Evolutionary conservation across 2,329 filamentous ascomycete species (phyloP), one percentile per base, ranked within the genome.

Genomic region (Fusarium torulosum): DNA sequence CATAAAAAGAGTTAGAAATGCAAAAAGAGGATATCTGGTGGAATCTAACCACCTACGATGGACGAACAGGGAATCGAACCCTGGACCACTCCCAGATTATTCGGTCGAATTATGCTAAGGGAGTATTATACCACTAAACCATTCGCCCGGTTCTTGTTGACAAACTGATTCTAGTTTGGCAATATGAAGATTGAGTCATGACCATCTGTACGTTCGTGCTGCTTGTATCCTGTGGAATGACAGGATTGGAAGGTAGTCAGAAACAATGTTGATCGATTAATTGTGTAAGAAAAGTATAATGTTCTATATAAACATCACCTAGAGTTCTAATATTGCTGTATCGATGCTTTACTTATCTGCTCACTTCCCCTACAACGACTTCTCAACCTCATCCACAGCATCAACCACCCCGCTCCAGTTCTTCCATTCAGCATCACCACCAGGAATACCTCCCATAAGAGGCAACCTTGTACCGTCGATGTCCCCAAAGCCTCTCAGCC

Each of bases 381-480:
- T 77, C 73, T 84, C 83, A 37, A 83, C 67, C 65, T 81, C 75
- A 54, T 83, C 80, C 65, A 85, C 73, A 13, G 76, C 79, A 57
- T 78, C 76, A 53, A 85, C 75, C 6, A 79, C 72, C 3, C 69
- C 79, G 71, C 82, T 81, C 85, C 85, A 85, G 65, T 80, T 82
- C 13, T 78, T 82, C 87, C 86, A 89, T 74, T 88, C 85, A 7
- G 75, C 79, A 43, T 86, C 86, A 20, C 84, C 86, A 1, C 85
- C 85, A 1, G 85, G 83, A 56, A 90, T 82, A 1, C 86, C 86
- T 2, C 86, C 86, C 37, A 79, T 77, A 37, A 90, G 77, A 4
- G 88, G 88, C 66, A 90, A 72, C 56, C 88, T 80, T 8, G 85
- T 87, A 14, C 87, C 88, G 60, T 88, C 86, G 55, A 79, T 75